Conservation (phyloP, 371 early-diverging fungal species). For the Sporodiniella umbellata region DNA sequence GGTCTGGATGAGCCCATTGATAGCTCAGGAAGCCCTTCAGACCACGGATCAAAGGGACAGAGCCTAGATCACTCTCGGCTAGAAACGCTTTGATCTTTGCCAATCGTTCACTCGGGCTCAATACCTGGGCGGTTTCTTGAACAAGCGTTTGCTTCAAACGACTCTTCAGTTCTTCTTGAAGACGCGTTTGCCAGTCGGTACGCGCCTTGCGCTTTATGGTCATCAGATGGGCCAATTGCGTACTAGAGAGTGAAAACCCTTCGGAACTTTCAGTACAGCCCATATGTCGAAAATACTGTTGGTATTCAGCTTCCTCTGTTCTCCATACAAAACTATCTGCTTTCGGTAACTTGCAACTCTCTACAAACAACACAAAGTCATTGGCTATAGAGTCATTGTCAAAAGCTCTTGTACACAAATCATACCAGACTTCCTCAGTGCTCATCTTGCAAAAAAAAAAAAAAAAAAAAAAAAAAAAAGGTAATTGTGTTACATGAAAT, state of each 20-base stretch:
- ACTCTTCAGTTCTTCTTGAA: conserved; percentile 10
- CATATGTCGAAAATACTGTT: not conserved
- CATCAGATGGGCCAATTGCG: conserved; percentile 1
- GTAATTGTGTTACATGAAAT: not conserved
- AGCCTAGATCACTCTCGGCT: conserved; percentile 9
- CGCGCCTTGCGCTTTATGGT: conserved; percentile 16
- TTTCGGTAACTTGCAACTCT: conserved; percentile 5
- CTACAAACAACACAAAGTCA: conserved; percentile 26
- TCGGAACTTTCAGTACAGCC: not conserved
- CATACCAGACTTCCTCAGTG: conserved; percentile 14
- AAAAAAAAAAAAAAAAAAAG: not conserved
- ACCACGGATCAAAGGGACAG: conserved; percentile 21
- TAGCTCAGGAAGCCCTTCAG: conserved; percentile 19
- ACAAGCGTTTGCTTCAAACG: conserved; percentile 12
- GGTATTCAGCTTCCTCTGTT: not conserved
- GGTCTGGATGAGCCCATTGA: conserved; percentile 13
- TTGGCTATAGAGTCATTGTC: conserved; percentile 17
- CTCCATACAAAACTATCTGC: conserved; percentile 1
- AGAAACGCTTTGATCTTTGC: conserved; percentile 15
- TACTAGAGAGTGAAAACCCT: conserved; percentile 2
- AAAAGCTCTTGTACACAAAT: conserved; percentile 21
- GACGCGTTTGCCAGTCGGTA: conserved; percentile 22
- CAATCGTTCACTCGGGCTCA: conserved; percentile 14
- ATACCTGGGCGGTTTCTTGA: not conserved
- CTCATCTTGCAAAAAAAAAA: not conserved